Base-by-base conservation (phyloP, 2,329 filamentous ascomycete genomes). In the Trichoderma asperellum region DNA sequence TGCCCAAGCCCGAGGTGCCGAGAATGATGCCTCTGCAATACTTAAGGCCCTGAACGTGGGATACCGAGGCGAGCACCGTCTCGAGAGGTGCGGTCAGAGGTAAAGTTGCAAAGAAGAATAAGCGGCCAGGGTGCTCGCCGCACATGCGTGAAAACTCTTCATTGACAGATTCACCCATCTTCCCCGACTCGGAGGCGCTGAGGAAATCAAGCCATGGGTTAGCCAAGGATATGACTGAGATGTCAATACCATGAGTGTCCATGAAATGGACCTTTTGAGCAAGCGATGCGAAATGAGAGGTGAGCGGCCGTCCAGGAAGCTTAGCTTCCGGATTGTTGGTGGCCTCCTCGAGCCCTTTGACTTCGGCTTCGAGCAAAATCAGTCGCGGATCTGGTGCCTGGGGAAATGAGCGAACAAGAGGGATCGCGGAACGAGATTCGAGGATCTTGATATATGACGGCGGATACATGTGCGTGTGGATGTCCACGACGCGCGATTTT, bases 131-230 rank as follows among this genome's bases (percentile, higher is more conserved):
- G 70, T 90, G 86, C 59, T 83, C 77, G 6, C 81, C 83, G 81
- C 94, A 97, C 79, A 93, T 90, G 56, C 78, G 76, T 61, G 93
- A 88, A 64, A 97, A 90, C 73, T 95, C 92, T 73, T 90, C 83
- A 78, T 97, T 97, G 78, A 97, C 90, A 0, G 83, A 83, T 63
- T 76, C 72, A 0, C 93, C 93, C 60, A 90, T 88, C 35, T 80
- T 77, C 1, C 86, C 87, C 0, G 92, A 91, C 72, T 90, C 87
- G 4, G 82, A 78, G 0, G 87, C 77, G 11, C 83, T 77, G 0
- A 97, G 81, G 77, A 97, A 97, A 80, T 97, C 94, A 2, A 97
- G 86, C 94, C 94, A 97, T 0, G 94, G 94, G 76, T 97, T 97
- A 16, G 94, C 94, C 27, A 97, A 88, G 0, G 92, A 96, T 72